Evolutionary conservation across 768 basidiomycete genomes (phyloP).

Genomic region (Coprinellus micaceus): DNA sequence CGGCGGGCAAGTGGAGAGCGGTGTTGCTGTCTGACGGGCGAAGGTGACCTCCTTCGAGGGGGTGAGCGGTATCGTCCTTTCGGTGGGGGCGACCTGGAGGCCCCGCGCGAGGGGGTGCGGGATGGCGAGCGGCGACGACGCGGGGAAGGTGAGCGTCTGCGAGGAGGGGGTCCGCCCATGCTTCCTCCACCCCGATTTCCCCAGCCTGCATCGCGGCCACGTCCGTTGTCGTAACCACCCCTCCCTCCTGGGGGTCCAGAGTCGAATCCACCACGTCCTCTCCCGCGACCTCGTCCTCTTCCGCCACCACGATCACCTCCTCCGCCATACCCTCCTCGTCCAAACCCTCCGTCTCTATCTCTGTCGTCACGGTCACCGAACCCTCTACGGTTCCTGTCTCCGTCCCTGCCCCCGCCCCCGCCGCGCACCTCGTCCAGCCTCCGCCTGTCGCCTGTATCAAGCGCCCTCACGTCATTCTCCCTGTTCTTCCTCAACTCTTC

Average conservation of each 20-base stretch:
- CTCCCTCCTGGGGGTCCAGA: constrained; percentile 22
- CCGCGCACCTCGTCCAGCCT: constrained; percentile 69
- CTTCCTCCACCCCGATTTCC: constrained; percentile 4
- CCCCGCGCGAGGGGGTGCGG: constrained; percentile 21
- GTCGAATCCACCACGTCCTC: constrained; percentile 14
- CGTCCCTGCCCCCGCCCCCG: too few species aligned
- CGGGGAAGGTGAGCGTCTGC: constrained; percentile 49
- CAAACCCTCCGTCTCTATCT: constrained; percentile 38
- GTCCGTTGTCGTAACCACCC: constrained; percentile 20
- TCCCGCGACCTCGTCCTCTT: constrained; percentile 62
- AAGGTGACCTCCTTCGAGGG: constrained; percentile 42
- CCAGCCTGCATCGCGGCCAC: constrained; percentile 4
- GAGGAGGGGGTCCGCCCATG: constrained; percentile 29
- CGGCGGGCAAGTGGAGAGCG: constrained; percentile 20
- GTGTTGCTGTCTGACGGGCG: too few species aligned
- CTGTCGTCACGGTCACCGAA: constrained; percentile 46
- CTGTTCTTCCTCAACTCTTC: constrained; percentile 76
- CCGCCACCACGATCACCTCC: constrained; percentile 51
- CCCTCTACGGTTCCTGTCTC: constrained; percentile 39
- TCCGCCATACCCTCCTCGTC: constrained; percentile 43
- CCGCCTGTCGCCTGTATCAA: constrained; percentile 71
- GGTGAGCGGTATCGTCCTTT: constrained; percentile 36
- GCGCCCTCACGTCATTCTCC: constrained; percentile 57
- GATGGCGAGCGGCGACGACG: constrained; percentile 45
- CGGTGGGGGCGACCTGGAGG: constrained; percentile 39